Evolutionary conservation across 148 eudicot species (phyloP), one percentile per base, ranked within the genome.

Genomic region (Gaultheria prostrata): DNA sequence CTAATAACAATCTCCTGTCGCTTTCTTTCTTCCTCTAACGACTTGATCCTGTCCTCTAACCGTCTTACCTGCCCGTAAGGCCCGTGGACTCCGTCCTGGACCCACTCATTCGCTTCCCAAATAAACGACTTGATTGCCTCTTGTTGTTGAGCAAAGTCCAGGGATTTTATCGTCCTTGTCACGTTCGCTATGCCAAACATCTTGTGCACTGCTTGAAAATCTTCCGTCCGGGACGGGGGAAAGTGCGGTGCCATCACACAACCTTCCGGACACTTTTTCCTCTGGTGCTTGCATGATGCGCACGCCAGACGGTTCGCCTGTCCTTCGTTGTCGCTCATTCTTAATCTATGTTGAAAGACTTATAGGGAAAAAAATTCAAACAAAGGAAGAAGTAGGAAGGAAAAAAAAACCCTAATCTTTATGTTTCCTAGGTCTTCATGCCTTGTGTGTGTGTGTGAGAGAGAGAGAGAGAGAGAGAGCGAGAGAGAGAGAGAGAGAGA

Each of bases 241-340:
- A 84, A 84, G 83, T 79, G 86, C 0, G 30, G 50, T 3, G 59
- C 63, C 78, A 84, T 20, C 3, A 65, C 2, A n/a, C 86, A 84
- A 0, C 8, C 30, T 10, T 63, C 21, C 0, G 9, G 39, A 56
- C 86, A 84, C 46, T 30, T 80, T 17, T 79, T 84, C 32, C 86
- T 50, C 30, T 84, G 82, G 57, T 84, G 77, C 83, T 72, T 79
- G 86, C 86, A 84, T 0, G 86, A 35, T 0, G 83, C 50, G 77
- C 85, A 84, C 12, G 85, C 77, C 12, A 26, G 13, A 2, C 80
- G 81, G 30, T 48, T 59, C 45, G 28, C 4, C 49, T 3, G 17
- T 6, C 15, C 70, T 6, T 56, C 81, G 26, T 50, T 50, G 53
- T 30, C 43, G 65, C 24, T 50, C 51, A 61, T 80, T 18, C 32